phyloP scores from a whole-genome alignment of 768 basidiomycete species.

The Cytidiella melzeri region DNA sequence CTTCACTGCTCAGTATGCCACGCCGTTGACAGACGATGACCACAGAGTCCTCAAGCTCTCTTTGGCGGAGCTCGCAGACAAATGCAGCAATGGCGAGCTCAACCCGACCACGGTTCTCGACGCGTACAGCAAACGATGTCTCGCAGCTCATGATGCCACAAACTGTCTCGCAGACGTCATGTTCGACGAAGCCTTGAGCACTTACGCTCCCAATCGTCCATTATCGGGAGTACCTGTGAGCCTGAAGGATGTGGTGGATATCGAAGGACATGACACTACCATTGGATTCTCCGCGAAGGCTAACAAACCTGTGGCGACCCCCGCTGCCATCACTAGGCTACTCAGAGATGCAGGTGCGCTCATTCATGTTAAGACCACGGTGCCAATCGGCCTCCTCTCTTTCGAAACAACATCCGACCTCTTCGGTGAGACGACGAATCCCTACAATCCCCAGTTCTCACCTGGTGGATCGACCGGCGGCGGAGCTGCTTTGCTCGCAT shows the following conservation, averaged over 20 bases:
- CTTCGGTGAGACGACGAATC: conserved; percentile 43
- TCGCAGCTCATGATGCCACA: conserved; percentile 36
- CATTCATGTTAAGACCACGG: conserved; percentile 36
- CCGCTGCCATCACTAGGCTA: conserved; percentile 34
- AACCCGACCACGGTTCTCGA: conserved; percentile 27
- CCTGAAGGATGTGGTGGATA: conserved; percentile 41
- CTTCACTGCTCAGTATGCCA: conserved; percentile 25
- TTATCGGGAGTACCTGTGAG: conserved; percentile 44
- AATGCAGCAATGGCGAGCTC: conserved; percentile 23
- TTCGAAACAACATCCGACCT: conserved; percentile 38
- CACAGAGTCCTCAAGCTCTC: conserved; percentile 31
- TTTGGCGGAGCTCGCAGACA: conserved; percentile 30
- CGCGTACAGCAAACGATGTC: conserved; percentile 35
- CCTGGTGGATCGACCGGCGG: conserved; percentile 49
- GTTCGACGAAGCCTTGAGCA: conserved; percentile 26
- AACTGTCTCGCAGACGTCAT: conserved; percentile 47
- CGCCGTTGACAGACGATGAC: conserved; percentile 30
- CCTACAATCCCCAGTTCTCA: conserved; percentile 35
- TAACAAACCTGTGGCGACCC: conserved; percentile 29
- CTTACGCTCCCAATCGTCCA: conserved; percentile 12
- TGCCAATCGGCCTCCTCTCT: conserved; percentile 36
- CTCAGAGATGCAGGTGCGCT: conserved; percentile 37
- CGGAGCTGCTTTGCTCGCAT: conserved; percentile 42
- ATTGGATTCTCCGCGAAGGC: conserved; percentile 36
- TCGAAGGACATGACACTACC: conserved; percentile 42